These are phyloP conservation scores for Bidens hawaiensis DNA, from an alignment of 140 eudicot genomes.

Conservation along the genomic window DNA sequence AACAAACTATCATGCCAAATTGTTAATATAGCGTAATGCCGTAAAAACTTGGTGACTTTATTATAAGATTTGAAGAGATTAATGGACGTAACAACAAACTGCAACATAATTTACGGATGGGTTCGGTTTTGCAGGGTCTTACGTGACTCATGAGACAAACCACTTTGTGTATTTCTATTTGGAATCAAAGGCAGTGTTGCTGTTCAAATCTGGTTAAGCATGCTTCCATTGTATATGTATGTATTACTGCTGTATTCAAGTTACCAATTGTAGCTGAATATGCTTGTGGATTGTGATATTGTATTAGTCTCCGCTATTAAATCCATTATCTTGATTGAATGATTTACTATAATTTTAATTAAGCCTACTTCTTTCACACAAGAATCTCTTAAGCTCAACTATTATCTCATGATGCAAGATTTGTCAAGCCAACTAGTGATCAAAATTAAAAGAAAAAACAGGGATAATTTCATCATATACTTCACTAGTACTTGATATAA, in stretches of 20 bases:
- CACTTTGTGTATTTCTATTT: constrained; percentile 90
- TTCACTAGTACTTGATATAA: no score
- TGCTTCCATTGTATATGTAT: no score
- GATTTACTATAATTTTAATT: constrained; percentile 19
- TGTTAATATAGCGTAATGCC: no score
- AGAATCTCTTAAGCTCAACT: no score
- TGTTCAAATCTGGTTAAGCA: constrained; percentile 82
- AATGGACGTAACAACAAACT: background rate
- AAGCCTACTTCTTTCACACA: no score
- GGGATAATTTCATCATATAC: no score
- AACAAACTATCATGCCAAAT: no score
- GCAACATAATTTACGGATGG: background rate
- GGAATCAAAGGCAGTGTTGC: constrained; percentile 80
- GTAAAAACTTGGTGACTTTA: background rate
- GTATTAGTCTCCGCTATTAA: constrained; percentile 29
- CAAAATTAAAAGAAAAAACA: no score
- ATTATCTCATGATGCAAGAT: no score
- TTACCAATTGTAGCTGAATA: constrained; percentile 22
- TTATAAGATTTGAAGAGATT: background rate
- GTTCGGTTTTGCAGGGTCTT: constrained; percentile 29
- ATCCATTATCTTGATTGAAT: constrained; percentile 11
- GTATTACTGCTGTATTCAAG: constrained; percentile 38
- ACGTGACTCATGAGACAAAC: constrained; percentile 93
- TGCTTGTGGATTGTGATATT: constrained; percentile 37
- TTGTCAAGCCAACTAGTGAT: no score